Evolutionary conservation across 768 basidiomycete genomes (phyloP).

Genomic region (Leccinum disarticulatum): DNA sequence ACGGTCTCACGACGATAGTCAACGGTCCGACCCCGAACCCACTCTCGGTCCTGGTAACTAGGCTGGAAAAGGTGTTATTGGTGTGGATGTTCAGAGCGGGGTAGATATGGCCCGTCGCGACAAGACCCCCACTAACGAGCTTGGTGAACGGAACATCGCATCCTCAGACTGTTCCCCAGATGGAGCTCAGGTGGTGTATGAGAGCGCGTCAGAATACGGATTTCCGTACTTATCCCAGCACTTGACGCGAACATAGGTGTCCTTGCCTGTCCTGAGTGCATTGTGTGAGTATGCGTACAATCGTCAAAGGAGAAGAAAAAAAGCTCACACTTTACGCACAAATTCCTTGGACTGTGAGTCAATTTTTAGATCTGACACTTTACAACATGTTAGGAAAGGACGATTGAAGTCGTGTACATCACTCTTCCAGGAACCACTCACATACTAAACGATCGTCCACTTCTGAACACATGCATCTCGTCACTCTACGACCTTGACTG

Average conservation of each 20-base stretch:
- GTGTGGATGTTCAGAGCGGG: constrained; percentile 4
- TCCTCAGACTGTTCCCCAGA: constrained; percentile 17
- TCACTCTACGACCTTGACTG: too few species aligned
- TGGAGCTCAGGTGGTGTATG: constrained; percentile 45
- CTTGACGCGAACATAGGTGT: constrained; percentile 60
- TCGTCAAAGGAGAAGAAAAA: too few species aligned
- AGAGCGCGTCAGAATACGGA: constrained; percentile 58
- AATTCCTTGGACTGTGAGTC: too few species aligned
- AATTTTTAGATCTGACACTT: too few species aligned
- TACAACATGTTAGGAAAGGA: too few species aligned
- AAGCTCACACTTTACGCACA: constrained; percentile 66
- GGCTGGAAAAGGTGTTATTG: constrained; percentile 22
- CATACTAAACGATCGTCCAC: too few species aligned
- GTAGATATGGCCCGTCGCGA: neutral
- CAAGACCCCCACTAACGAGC: constrained; percentile 3
- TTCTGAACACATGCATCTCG: too few species aligned
- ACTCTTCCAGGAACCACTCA: too few species aligned
- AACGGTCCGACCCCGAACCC: constrained; percentile 11
- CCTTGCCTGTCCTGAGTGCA: constrained; percentile 48
- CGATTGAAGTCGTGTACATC: too few species aligned
- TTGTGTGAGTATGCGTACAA: neutral
- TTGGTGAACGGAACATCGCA: constrained; percentile 31
- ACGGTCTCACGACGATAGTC: constrained; percentile 22
- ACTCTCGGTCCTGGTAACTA: neutral
- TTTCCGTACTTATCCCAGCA: constrained; percentile 75